phyloP scores from a whole-genome alignment of 306 rosid genomes.

The Vigna mungo region DNA sequence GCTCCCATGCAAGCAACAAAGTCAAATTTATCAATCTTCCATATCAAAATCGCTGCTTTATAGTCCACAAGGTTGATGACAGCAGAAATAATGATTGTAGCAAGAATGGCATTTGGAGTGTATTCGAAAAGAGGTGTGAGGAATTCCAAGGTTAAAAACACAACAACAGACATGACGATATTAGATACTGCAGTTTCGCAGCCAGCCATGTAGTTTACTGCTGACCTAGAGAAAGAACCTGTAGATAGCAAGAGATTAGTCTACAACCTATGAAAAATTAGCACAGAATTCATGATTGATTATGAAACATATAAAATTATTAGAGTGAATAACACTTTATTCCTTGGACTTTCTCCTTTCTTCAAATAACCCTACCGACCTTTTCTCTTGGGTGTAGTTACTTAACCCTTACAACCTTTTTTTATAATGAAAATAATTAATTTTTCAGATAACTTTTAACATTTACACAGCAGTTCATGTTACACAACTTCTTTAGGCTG shows the following conservation, averaged over 20 bases:
- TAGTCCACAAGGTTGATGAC: conserved; percentile 85
- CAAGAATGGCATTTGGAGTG: conserved; percentile 91
- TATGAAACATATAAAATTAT: background rate
- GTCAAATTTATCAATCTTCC: conserved; percentile 96
- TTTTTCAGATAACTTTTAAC: background rate
- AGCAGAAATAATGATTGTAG: conserved; percentile 86
- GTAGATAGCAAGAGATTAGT: conserved; percentile 37
- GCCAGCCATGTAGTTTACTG: conserved; percentile 91
- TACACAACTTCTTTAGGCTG: no score
- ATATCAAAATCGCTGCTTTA: conserved; percentile 82
- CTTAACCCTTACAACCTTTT: background rate
- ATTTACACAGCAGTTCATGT: background rate
- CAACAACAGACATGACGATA: conserved; percentile 84
- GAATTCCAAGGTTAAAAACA: conserved; percentile 77
- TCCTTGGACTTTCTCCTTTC: background rate
- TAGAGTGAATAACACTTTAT: background rate
- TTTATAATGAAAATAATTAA: background rate
- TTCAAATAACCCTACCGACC: background rate
- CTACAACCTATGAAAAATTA: conserved; percentile 10
- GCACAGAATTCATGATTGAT: background rate
- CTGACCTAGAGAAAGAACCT: conserved; percentile 98
- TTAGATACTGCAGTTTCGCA: conserved; percentile 91
- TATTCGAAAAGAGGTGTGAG: conserved; percentile 91
- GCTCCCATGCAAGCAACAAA: conserved; percentile 98
- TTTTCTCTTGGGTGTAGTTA: background rate